A percentile compares a stretch with the other conserved stretches of the same genome.
phyloP scores from a whole-genome alignment of 768 basidiomycete species.

The Filobasidium floriforme region DNA sequence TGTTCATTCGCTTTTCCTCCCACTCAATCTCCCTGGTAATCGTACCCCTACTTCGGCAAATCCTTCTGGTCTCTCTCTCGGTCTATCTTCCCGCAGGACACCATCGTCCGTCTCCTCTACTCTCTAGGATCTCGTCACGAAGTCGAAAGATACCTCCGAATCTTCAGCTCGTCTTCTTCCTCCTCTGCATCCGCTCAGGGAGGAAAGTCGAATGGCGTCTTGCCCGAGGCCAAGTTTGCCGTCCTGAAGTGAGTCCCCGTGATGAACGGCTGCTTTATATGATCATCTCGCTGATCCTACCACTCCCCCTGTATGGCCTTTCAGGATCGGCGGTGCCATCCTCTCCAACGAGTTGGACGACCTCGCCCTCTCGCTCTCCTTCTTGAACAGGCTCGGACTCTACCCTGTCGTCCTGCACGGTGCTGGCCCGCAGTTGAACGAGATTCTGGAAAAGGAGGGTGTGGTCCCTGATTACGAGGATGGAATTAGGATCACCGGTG shows the following conservation, averaged over 20 bases:
- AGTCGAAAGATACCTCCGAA: slow-evolving; percentile 94
- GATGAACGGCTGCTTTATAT: too few species aligned
- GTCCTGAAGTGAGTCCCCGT: slow-evolving; percentile 63
- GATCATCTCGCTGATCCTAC: too few species aligned
- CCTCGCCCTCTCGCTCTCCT: slow-evolving; percentile 87
- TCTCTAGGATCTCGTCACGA: slow-evolving; percentile 95
- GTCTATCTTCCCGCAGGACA: slow-evolving; percentile 64
- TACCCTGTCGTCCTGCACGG: slow-evolving; percentile 97
- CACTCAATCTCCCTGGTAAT: background rate
- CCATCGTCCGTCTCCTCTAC: slow-evolving; percentile 90
- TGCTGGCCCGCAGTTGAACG: slow-evolving; percentile 84
- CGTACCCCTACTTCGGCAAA: background rate
- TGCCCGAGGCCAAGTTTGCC: slow-evolving; percentile 71
- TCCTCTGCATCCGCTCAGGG: slow-evolving; percentile 58
- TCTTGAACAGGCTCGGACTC: slow-evolving; percentile 92
- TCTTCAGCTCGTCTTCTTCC: slow-evolving; percentile 90
- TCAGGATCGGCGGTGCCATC: slow-evolving; percentile 80
- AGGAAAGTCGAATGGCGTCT: slow-evolving; percentile 34
- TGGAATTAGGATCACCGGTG: slow-evolving; percentile 83
- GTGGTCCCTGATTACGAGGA: slow-evolving; percentile 94
- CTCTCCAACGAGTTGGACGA: slow-evolving; percentile 79
- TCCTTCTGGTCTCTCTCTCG: background rate
- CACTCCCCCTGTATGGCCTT: too few species aligned
- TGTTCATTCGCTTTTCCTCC: background rate
- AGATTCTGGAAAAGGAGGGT: slow-evolving; percentile 84